Conservation (phyloP, 768 basidiomycete species). For the Tricholoma sp. region DNA sequence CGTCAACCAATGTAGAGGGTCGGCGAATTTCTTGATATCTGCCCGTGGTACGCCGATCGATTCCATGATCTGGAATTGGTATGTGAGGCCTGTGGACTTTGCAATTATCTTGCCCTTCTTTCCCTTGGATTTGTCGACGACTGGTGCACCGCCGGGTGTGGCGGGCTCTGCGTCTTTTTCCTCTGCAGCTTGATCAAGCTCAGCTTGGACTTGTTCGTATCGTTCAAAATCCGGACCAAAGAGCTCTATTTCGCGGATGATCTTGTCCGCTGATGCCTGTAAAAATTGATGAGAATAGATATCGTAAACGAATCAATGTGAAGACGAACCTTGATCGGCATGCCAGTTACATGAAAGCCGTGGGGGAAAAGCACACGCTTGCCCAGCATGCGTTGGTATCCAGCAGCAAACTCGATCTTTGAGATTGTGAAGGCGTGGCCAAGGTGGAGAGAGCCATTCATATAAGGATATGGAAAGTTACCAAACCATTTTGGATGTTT, state of each 20-base stretch:
- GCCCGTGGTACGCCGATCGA: slow-evolving; percentile 82
- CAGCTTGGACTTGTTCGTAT: slow-evolving; percentile 44
- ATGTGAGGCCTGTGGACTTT: slow-evolving; percentile 89
- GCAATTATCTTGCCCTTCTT: slow-evolving; percentile 95
- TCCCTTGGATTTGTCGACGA: slow-evolving; percentile 63
- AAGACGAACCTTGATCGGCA: slow-evolving; percentile 92
- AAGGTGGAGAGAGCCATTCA: slow-evolving; percentile 96
- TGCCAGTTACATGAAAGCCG: slow-evolving; percentile 95
- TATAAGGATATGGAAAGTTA: slow-evolving; percentile 94
- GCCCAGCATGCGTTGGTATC: slow-evolving; percentile 92
- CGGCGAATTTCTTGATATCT: slow-evolving; percentile 95
- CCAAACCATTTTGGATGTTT: slow-evolving; percentile 97
- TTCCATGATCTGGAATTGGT: slow-evolving; percentile 99
- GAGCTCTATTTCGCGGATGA: slow-evolving; percentile 93
- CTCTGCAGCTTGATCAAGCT: slow-evolving; percentile 43
- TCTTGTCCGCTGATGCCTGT: slow-evolving; percentile 97
- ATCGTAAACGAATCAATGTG: neutral
- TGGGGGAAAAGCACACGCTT: slow-evolving; percentile 96
- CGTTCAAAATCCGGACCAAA: slow-evolving; percentile 88
- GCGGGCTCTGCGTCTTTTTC: slow-evolving; percentile 33
- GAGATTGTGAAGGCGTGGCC: slow-evolving; percentile 98
- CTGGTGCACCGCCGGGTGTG: slow-evolving; percentile 35
- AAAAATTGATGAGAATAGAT: slow-evolving; percentile 54
- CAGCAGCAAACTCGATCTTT: slow-evolving; percentile 95
- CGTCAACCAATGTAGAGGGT: slow-evolving; percentile 87